Evolutionary conservation across 345 rosid species (phyloP), one percentile per base, ranked within the genome.

Genomic region (Syzygium aromaticum): DNA sequence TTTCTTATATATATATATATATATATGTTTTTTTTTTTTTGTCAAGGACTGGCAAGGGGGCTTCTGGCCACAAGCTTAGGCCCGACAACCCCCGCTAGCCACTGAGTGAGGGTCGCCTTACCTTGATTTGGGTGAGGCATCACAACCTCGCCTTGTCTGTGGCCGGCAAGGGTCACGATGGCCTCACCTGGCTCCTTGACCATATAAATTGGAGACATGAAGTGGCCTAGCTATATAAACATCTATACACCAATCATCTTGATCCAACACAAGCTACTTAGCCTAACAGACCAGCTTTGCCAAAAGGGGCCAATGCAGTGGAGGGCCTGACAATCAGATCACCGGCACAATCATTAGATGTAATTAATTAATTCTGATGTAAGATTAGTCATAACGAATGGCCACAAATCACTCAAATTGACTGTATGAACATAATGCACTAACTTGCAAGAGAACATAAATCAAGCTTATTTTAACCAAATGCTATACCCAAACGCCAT

Each of bases 1-100:
- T 61, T 14, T n/a, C 4, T 61, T 61, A n/a, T n/a, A n/a, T n/a
- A n/a, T n/a, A n/a, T n/a, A n/a, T n/a, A n/a, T n/a, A n/a, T n/a
- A n/a, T n/a, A n/a, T n/a, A n/a, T n/a, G n/a, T n/a, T n/a, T 2
- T 61, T n/a, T 14, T 27, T 3, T n/a, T n/a, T 5, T n/a, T 6
- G 9, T 13, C 27, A 0, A 61, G 38, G 0, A 0, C 4, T n/a
- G 6, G 19, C 54, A 52, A 52, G 54, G 19, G 54, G 6, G 54
- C 1, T 8, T 3, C 1, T 11, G 3, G 54, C 54, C 54, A 15
- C 15, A 15, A 6, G 54, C 54, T n/a, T 8, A 61, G 38, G 73
- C 33, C n/a, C 0, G 2, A 4, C 6, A 1, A n/a, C 19, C 19
- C 0, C 6, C 1, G 1, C 4, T 1, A 0, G n/a, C 19, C 38